Conservation (phyloP, 176 grass and related monocot genomes). For the Lolium rigidum region DNA sequence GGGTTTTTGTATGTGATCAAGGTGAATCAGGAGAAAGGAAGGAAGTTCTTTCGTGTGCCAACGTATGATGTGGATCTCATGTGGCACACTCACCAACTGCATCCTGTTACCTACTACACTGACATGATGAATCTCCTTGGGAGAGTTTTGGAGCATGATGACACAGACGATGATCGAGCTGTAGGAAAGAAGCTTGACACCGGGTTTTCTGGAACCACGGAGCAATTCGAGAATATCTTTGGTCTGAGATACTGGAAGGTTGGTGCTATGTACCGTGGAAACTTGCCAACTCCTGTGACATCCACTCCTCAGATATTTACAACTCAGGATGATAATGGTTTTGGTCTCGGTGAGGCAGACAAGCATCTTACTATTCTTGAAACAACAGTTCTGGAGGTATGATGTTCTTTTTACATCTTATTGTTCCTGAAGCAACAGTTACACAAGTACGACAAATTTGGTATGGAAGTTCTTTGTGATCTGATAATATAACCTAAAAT, state of each 20-base stretch:
- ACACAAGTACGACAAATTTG: background rate
- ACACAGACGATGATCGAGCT: slow-evolving; percentile 78
- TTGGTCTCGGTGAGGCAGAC: slow-evolving; percentile 29
- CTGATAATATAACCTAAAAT: slow-evolving; percentile 18
- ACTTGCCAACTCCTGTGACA: slow-evolving; percentile 66
- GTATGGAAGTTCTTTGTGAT: background rate
- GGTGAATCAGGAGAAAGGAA: slow-evolving; percentile 76
- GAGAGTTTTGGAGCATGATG: slow-evolving; percentile 93
- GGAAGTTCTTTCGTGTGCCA: slow-evolving; percentile 74
- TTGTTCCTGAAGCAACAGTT: slow-evolving; percentile 13
- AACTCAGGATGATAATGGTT: background rate
- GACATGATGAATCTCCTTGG: slow-evolving; percentile 80
- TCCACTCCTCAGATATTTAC: slow-evolving; percentile 47
- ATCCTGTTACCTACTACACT: slow-evolving; percentile 74
- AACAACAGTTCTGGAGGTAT: slow-evolving; percentile 68
- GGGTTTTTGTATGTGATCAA: slow-evolving; percentile 90
- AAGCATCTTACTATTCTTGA: slow-evolving; percentile 49
- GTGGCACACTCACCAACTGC: slow-evolving; percentile 90
- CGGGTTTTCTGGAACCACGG: slow-evolving; percentile 68
- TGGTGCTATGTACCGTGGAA: slow-evolving; percentile 82
- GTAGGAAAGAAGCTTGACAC: slow-evolving; percentile 89
- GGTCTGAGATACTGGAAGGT: slow-evolving; percentile 90
- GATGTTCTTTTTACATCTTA: slow-evolving; percentile 21
- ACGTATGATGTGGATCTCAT: slow-evolving; percentile 93
- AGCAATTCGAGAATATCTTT: slow-evolving; percentile 80